These are phyloP conservation scores for Henckelia pumila DNA, from an alignment of 257 asterid species.

Conservation along the genomic window DNA sequence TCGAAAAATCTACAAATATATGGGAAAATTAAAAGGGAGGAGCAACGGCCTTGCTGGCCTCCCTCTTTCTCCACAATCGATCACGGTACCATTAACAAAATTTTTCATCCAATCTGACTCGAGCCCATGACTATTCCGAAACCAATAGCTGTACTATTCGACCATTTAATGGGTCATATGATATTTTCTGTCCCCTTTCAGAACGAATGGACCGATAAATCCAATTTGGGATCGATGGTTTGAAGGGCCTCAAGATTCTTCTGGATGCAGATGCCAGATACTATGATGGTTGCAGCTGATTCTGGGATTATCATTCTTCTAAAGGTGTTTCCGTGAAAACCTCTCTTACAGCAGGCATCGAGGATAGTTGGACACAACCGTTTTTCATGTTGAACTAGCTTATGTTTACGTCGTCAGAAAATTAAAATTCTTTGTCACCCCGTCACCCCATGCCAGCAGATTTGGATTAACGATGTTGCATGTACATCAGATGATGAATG, in stretches of 20 bases:
- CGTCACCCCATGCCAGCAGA: neutral
- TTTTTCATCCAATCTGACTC: neutral
- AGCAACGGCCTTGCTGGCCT: neutral
- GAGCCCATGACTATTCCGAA: neutral
- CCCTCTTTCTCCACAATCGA: neutral
- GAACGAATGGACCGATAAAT: conserved; percentile 76
- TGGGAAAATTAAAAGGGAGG: neutral
- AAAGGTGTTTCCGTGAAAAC: conserved; percentile 10
- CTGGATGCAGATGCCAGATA: conserved; percentile 92
- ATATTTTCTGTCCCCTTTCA: conserved; percentile 30
- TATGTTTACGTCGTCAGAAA: neutral
- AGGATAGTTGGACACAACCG: conserved; percentile 9
- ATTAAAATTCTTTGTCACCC: neutral
- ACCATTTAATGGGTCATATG: neutral
- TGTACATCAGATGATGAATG: conserved; percentile 10
- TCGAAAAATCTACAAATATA: neutral
- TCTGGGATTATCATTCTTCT: conserved; percentile 7
- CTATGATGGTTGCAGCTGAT: conserved; percentile 38
- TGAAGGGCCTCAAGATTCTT: conserved; percentile 77
- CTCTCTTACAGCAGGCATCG: conserved; percentile 22
- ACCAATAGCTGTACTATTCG: neutral
- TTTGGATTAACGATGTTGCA: neutral
- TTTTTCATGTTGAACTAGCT: conserved; percentile 7
- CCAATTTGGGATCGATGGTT: conserved; percentile 96
- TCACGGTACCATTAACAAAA: neutral